A percentile compares a stretch with the other conserved stretches of the same genome.
Conservation (phyloP, 1,284 basidiomycete genomes). For the Irpex sp. region DNA sequence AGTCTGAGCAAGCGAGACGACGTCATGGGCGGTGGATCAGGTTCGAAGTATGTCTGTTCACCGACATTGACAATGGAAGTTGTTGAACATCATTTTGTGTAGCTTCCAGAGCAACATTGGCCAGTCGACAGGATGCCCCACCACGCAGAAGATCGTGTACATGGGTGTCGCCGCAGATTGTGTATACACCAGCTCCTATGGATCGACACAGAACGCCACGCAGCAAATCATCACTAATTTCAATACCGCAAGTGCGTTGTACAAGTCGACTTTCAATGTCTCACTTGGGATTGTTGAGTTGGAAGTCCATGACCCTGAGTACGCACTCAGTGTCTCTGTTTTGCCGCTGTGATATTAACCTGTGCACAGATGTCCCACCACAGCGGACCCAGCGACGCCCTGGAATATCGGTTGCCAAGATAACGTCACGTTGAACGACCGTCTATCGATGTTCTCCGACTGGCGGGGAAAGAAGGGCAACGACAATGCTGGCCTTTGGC, state of each 20-base stretch:
- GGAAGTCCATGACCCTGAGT: slow-evolving; percentile 58
- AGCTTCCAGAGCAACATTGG: slow-evolving; percentile 74
- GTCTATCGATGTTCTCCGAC: slow-evolving; percentile 77
- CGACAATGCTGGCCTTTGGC: slow-evolving; percentile 83
- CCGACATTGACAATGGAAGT: background rate
- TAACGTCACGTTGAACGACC: slow-evolving; percentile 56
- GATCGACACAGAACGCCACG: slow-evolving; percentile 61
- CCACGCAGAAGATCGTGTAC: slow-evolving; percentile 70
- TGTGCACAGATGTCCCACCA: slow-evolving; percentile 46
- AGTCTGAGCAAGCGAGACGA: slow-evolving; percentile 48
- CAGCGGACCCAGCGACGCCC: slow-evolving; percentile 40
- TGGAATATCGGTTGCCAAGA: slow-evolving; percentile 59
- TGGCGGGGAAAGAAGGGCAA: slow-evolving; percentile 78
- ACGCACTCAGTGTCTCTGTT: no score
- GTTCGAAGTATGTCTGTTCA: slow-evolving; percentile 43
- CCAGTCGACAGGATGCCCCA: slow-evolving; percentile 70
- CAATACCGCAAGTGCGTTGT: slow-evolving; percentile 77
- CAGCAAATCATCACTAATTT: slow-evolving; percentile 74
- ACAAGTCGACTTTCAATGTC: slow-evolving; percentile 83
- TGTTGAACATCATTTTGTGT: slow-evolving; percentile 7
- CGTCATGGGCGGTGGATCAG: slow-evolving; percentile 47
- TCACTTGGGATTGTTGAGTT: slow-evolving; percentile 83
- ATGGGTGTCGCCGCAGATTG: slow-evolving; percentile 91
- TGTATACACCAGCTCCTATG: slow-evolving; percentile 66
- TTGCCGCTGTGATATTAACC: background rate